Evolutionary conservation across 169 alveolate species (phyloP), one percentile per base, ranked within the genome.

Genomic region (Eimeria necatrix): DNA sequence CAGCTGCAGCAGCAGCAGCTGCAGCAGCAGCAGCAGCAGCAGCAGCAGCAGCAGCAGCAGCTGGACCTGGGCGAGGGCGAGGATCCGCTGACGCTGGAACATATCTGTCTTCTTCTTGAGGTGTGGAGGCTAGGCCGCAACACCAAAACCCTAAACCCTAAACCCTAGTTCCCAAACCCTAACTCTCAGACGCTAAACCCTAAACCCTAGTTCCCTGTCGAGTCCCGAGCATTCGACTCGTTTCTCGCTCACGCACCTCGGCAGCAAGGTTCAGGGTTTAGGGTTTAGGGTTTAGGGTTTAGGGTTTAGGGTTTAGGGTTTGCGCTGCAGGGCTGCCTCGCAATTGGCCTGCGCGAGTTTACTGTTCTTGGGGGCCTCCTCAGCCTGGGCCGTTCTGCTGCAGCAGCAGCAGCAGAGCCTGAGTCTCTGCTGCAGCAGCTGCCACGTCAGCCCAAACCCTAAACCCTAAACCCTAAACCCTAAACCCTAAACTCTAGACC

Each of bases 291-390:
- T 56, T 56, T 56, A 56, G 22, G 12, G 68, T 56, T 24, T 26
- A 26, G 48, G 48, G 52, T 71, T 71, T 71, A 71, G 83, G 83
- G 83, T 71, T 71, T 71, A 76, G 64, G 49, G 87, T 16, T 76
- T 76, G 87, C 24, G 87, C 20, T 26, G 48, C 83, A 73, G 83
- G 83, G 83, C 5, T 73, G 46, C 24, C 22, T 73, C 0, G 83
- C 83, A n/a, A 16, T 48, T 5, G 51, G 51, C 46, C 7, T 73
- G 46, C 48, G 83, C 52, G 83, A 73, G 83, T 73, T 22, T 73
- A n/a, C 52, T 41, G 51, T 73, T 8, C 12, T 41, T 5, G 10
- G 52, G n/a, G 46, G 52, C 46, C 12, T 73, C 0, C 46, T 73
- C 16, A 73, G 18, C 46, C 5, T 73, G 14, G 68, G 22, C 68